Base-by-base conservation (phyloP, 2,329 filamentous ascomycete genomes). In the Aspergillus sp. region DNA sequence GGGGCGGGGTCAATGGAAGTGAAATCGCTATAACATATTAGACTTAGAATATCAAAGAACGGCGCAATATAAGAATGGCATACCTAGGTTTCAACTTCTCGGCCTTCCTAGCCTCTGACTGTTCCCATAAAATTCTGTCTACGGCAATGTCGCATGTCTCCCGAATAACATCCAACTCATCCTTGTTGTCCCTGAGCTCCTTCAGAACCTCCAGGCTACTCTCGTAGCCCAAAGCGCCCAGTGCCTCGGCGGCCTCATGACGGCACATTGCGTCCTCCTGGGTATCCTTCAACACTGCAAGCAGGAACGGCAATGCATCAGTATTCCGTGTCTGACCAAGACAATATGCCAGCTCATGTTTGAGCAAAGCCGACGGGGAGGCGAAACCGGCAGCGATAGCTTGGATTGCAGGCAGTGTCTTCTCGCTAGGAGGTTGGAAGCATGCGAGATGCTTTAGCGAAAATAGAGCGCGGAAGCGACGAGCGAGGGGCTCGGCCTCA, bases 101-200 rank as follows among this genome's bases (percentile, higher is more conserved):
- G 44, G 79, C 77, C 72, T 88, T 87, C 62, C 85, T 82, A 68
- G 85, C 81, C 68, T 88, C 84, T 2, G 88, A 90, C 68, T 90
- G 90, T 76, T 95, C 91, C 93, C 95, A 99, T 73, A 93, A 84
- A 70, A 99, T 96, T 64, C 95, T 86, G 68, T 92, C 93, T 57
- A 98, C 90, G 6, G 96, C 93, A 72, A 99, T 95, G 73, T 99
- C 95, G 73, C 95, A 99, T 0, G 95, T 99, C 82, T 99, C 93
- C 43, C 85, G 85, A n/a, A 99, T 87, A 40, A 92, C 90, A 27
- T 89, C 86, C 35, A 87, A 83, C 77, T 98, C 93, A 17, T 84
- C 86, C 61, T 82, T 77, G 62, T 91, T 86, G 71, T 97, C 90
- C 62, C 91, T 84, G 70, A 91, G 85, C 63, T 85, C 75, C 71